Percentiles rank a stretch among this genome's conserved stretches.
These are phyloP conservation scores for Verticillium nonalfalfae DNA, from an alignment of 2,329 filamentous ascomycete species.

Conservation along the genomic window DNA sequence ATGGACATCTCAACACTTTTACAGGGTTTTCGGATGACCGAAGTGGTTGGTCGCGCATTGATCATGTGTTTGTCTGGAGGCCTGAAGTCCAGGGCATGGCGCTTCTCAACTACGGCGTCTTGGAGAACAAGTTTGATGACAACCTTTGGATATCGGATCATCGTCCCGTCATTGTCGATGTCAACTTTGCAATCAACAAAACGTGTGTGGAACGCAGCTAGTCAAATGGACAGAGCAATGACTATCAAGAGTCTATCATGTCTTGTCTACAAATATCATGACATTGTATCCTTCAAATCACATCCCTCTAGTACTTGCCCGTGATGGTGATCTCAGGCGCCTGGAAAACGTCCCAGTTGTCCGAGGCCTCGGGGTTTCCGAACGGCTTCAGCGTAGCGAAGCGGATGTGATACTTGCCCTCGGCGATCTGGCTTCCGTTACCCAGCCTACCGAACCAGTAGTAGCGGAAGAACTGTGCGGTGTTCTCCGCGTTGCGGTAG, in stretches of 20 bases:
- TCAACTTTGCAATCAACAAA: conserved; percentile 7
- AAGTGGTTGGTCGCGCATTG: conserved; percentile 16
- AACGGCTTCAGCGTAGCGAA: conserved; percentile 34
- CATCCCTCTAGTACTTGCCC: conserved; percentile 5
- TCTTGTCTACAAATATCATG: neutral
- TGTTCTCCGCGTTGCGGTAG: conserved; percentile 11
- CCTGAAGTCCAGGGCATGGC: conserved; percentile 10
- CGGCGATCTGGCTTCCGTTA: conserved; percentile 32
- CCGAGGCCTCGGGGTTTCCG: conserved; percentile 30
- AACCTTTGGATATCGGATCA: conserved; percentile 25
- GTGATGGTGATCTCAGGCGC: conserved; percentile 24
- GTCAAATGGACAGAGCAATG: neutral
- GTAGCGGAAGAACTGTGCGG: conserved; percentile 9
- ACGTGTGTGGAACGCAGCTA: neutral
- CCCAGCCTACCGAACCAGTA: conserved; percentile 38
- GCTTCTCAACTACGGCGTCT: conserved; percentile 17
- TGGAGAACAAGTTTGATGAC: conserved; percentile 18
- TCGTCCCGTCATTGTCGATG: conserved; percentile 21
- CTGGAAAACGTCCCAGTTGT: conserved; percentile 34
- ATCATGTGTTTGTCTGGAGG: conserved; percentile 24
- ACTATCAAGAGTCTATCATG: neutral
- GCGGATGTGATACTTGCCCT: conserved; percentile 32
- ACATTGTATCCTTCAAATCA: neutral
- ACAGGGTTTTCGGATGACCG: conserved; percentile 18
- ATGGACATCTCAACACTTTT: conserved; percentile 20